Conservation (phyloP, 2,329 filamentous ascomycete genomes). For the Fusarium algeriense region DNA sequence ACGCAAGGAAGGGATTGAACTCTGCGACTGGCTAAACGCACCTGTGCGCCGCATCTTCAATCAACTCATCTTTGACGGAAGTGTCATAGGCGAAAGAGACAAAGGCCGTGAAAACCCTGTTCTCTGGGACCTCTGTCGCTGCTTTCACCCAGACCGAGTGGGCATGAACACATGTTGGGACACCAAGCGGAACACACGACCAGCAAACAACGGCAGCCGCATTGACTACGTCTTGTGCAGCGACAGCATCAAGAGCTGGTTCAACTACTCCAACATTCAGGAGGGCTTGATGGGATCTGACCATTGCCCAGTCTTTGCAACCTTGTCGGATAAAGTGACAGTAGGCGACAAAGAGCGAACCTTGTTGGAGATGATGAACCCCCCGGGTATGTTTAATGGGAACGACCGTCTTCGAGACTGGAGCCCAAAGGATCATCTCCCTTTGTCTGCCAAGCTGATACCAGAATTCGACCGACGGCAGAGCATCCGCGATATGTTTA, state of each 20-base stretch:
- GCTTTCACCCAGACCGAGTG: constrained; percentile 80
- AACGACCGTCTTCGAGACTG: constrained; percentile 77
- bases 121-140: constrained; percentile 85
- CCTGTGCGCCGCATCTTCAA: constrained; percentile 85
- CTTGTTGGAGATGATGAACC: constrained; percentile 82
- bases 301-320: constrained; percentile 92
- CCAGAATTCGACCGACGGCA: constrained; percentile 87
- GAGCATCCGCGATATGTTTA: constrained; percentile 95
- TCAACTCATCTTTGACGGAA: constrained; percentile 81
- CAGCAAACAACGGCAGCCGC: constrained; percentile 89
- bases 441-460: constrained; percentile 84
- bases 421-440: constrained; percentile 73
- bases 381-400: constrained; percentile 74
- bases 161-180: constrained; percentile 99
- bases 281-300: constrained; percentile 95
- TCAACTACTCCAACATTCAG: constrained; percentile 85
- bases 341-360: constrained; percentile 62
- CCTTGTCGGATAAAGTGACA: constrained; percentile 73
- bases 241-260: constrained; percentile 82
- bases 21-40: constrained; percentile 78
- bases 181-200: constrained; percentile 93
- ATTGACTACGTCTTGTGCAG: constrained; percentile 96
- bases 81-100: constrained; percentile 75
- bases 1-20: constrained; percentile 74
- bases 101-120: constrained; percentile 76